These are phyloP conservation scores for Fusarium floridanum DNA, from an alignment of 2,329 filamentous ascomycete genomes.

Conservation along the genomic window DNA sequence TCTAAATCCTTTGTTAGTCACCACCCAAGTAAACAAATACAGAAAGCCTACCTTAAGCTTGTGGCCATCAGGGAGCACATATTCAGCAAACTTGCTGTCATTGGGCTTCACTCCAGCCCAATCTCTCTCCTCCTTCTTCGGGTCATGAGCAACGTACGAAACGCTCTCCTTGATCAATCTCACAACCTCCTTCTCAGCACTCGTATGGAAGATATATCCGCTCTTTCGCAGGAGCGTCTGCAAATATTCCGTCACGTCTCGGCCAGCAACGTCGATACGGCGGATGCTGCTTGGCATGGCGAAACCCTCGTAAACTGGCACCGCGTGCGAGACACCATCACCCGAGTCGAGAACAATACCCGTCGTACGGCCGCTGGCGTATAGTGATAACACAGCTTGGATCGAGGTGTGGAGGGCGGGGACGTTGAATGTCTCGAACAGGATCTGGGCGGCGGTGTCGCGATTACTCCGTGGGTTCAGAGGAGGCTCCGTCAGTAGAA, in stretches of 20 bases:
- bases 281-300: slow-evolving; percentile 96
- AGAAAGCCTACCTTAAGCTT: slow-evolving; percentile 81
- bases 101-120: slow-evolving; percentile 86
- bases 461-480: slow-evolving; percentile 96
- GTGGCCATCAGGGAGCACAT: slow-evolving; percentile 90
- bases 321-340: slow-evolving; percentile 96
- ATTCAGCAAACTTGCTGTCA: slow-evolving; percentile 84
- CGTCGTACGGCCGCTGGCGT: slow-evolving; percentile 94
- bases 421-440: slow-evolving; percentile 99
- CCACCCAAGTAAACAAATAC: no score
- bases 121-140: slow-evolving; percentile 95
- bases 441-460: slow-evolving; percentile 94
- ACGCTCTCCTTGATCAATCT: slow-evolving; percentile 96
- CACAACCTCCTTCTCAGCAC: slow-evolving; percentile 99
- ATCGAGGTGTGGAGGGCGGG: slow-evolving; percentile 97
- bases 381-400: slow-evolving; percentile 94
- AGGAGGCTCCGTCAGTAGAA: slow-evolving; percentile 94
- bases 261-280: slow-evolving; percentile 93
- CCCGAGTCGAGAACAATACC: slow-evolving; percentile 96
- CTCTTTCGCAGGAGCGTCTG: slow-evolving; percentile 91
- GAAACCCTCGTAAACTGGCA: slow-evolving; percentile 98
- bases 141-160: slow-evolving; percentile 90
- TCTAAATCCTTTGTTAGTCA: slow-evolving; percentile 60
- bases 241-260: slow-evolving; percentile 96
- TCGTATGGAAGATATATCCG: slow-evolving; percentile 96